phyloP scores from a whole-genome alignment of 345 rosid species.

The Citrus unshiu region DNA sequence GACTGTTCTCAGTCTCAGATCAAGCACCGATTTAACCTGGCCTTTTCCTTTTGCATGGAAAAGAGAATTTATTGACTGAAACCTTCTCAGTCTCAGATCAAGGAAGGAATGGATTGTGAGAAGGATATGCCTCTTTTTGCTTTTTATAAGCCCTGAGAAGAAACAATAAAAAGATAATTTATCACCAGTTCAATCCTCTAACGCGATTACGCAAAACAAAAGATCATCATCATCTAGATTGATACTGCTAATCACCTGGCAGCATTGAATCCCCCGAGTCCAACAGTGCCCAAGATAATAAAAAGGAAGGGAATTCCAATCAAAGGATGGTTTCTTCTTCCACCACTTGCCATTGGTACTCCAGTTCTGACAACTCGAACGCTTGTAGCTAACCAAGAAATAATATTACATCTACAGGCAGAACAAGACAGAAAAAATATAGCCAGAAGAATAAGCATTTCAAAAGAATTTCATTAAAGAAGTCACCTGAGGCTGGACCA shows the following conservation, averaged over 20 bases:
- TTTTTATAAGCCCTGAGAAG: constrained; percentile 64
- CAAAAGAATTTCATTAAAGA: neutral
- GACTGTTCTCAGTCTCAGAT: neutral
- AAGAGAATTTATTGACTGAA: neutral
- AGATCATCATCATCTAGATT: neutral
- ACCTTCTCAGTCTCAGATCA: constrained; percentile 16
- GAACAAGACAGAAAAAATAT: neutral
- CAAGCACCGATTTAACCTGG: neutral
- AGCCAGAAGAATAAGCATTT: neutral
- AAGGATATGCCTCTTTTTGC: constrained; percentile 63
- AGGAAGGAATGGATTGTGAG: constrained; percentile 90
- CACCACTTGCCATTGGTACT: constrained; percentile 47
- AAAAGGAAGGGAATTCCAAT: constrained; percentile 25
- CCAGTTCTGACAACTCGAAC: constrained; percentile 68
- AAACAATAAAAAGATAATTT: constrained; percentile 2
- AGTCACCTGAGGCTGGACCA: constrained; percentile 40
- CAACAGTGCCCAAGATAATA: constrained; percentile 63
- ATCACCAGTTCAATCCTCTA: neutral
- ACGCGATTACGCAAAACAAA: neutral
- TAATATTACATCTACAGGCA: constrained; percentile 1
- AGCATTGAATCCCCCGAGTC: constrained; percentile 67
- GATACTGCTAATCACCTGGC: constrained; percentile 42
- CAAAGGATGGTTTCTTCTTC: constrained; percentile 46
- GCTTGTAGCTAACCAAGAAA: constrained; percentile 35
- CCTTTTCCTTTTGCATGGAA: neutral